Base-by-base conservation (phyloP, 805 yeast genomes). In the Kodamaea sagamina region DNA sequence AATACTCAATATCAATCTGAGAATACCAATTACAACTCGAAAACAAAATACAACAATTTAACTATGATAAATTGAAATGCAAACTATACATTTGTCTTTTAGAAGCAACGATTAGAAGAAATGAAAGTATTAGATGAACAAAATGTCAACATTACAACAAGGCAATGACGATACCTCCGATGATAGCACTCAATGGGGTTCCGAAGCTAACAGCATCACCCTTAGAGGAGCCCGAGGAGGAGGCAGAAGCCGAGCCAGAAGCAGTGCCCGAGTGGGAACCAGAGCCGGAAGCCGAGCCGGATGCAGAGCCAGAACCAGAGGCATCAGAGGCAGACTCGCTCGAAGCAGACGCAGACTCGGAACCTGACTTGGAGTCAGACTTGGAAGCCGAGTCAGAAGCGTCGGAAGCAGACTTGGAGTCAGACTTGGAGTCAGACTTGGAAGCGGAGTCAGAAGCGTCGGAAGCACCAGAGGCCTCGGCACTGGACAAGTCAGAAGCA, bases 121-220 rank as follows among this genome's bases (percentile, higher is more conserved):
- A 12, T 36, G 32, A 25, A 36, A 15, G 3, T 29, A 13, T 29
- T 29, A 10, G 34, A 13, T 9, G 12, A 27, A 27, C 12, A n/a
- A 31, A 18, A 12, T 13, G 26, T n/a, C 13, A n/a, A 12, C 8
- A 22, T 37, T 41, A 46, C 41, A 46, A 42, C 17, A 46, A 35
- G 6, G 48, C 48, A 18, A 46, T 36, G 10, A 29, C 37, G 13
- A 42, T 27, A 32, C 40, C 41, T 19, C 48, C 46, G 16, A 46
- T 16, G 22, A 46, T 12, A 13, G 46, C 48, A 26, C 46, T 42
- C 12, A 39, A 29, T n/a, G 48, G 48, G 10, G 42, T 41, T 16
- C 18, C 10, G 37, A 31, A 27, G 18, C 37, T 22, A 7, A 18
- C 32, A 26, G 21, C 41, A 9, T 36, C 34, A 28, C 21, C 37